Base-by-base conservation (phyloP, 2,329 filamentous ascomycete species). In the Penicillium palitans region DNA sequence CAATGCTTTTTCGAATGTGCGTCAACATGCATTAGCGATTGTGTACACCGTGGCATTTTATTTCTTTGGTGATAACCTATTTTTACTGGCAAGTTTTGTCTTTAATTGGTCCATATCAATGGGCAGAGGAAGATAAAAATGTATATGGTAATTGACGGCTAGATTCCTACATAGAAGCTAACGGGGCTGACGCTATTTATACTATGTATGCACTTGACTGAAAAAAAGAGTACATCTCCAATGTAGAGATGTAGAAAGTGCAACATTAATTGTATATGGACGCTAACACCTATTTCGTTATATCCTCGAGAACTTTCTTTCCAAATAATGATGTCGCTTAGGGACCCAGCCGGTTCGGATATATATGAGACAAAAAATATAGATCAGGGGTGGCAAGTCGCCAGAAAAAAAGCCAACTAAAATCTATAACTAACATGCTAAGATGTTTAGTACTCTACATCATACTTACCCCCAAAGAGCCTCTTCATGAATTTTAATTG, bases 41-140 rank as follows among this genome's bases (percentile, higher is more conserved):
- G 40, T 25, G 29, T 56, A 56, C 53, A 56, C 53, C 19, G 47
- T 53, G 55, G 50, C 55, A 25, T 42, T 27, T 47, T 15, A 31
- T 24, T 42, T 42, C 4, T 10, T 45, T 44, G 17, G n/a, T 29
- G 15, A 41, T 17, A 17, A 35, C 17, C 5, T 13, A 25, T 17
- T 41, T 27, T 7, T 39, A 21, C n/a, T 33, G 25, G 6, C 25
- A 25, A 33, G 17, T 1, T 21, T 41, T 35, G 10, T 41, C 15
- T 33, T 29, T 27, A n/a, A 13, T 41, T 33, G 13, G 10, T 13
- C 21, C n/a, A 10, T n/a, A 12, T 35, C 10, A 24, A 48, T 48
- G 7, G 21, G 2, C 4, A 47, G 45, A 15, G 6, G 42, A 46
- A 46, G 10, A 19, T 19, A 19, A 8, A n/a, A 19, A 29, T 46